These are phyloP conservation scores for Eugenia klotzschiana DNA, from an alignment of 441 rosid species.

Conservation along the genomic window DNA sequence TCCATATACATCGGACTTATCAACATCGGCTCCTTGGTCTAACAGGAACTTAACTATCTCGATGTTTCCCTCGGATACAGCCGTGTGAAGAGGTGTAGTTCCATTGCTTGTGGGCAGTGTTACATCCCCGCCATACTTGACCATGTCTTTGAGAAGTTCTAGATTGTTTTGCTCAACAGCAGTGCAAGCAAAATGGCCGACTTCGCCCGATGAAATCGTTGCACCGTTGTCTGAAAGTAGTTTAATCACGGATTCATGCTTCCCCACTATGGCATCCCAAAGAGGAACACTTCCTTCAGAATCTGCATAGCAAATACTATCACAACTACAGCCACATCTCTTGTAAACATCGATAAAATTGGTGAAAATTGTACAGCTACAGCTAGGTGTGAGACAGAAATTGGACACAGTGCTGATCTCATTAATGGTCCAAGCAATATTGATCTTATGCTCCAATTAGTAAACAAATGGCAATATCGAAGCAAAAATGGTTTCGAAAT, in stretches of 20 bases:
- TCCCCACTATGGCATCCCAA: conserved; percentile 77
- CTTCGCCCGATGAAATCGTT: conserved; percentile 33
- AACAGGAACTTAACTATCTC: conserved; percentile 60
- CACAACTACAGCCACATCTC: neutral
- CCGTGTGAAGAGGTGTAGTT: conserved; percentile 52
- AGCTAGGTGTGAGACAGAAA: neutral
- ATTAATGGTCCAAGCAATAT: neutral
- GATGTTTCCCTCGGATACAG: conserved; percentile 60
- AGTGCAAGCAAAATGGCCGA: conserved; percentile 34
- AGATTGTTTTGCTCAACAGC: conserved; percentile 57
- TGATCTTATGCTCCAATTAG: neutral
- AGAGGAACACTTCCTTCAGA: conserved; percentile 69
- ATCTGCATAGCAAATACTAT: conserved; percentile 27
- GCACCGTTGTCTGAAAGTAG: conserved; percentile 63
- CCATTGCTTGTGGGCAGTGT: conserved; percentile 33
- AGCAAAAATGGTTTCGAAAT: neutral
- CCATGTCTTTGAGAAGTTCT: conserved; percentile 43
- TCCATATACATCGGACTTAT: conserved; percentile 48
- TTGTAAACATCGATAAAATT: neutral
- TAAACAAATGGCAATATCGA: neutral
- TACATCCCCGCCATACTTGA: conserved; percentile 45
- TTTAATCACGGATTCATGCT: conserved; percentile 36
- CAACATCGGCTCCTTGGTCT: conserved; percentile 67
- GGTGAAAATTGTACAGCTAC: neutral
- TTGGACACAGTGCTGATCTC: neutral